Evolutionary conservation across 768 basidiomycete genomes (phyloP), one percentile per base, ranked within the genome.

Genomic region (Calocybe cyanea): DNA sequence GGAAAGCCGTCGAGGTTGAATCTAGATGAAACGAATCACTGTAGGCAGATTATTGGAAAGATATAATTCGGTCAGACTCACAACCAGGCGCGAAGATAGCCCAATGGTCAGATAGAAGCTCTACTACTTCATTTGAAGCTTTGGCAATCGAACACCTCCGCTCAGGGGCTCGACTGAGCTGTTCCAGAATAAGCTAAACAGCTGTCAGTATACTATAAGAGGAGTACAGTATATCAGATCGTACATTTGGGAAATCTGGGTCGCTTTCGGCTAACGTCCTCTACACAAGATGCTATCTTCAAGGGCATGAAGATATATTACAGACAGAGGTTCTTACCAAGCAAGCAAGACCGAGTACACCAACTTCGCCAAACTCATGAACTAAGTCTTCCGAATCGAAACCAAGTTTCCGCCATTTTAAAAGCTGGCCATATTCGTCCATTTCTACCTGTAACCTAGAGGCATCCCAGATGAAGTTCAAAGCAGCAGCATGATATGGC

Each of bases 81-180:
- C 90, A 92, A 36, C 88, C 87, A 23, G 90, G 87, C 11, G 85
- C 87, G 58, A 86, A 86, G 51, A 92, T 85, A 15, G 77, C 78
- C 86, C 89, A 93, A 59, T 92, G 81, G 41, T 92, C 86, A 2
- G 87, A 83, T 24, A 95, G 70, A 31, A 92, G 69, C 55, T 88
- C 89, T 4, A 92, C 87, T 7, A 92, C 80, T 55, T 92, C 87
- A 48, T 88, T 89, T 1, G 91, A 93, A 14, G 85, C 88, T 55
- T 76, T 83, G 4, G 83, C 85, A 51, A 94, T 77, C 0, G 88
- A 90, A 67, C 92, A 94, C 39, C 88, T 76, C 44, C 87, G 78
- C 52, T 86, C 80, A 31, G 69, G 67, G 7, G 85, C 79, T 41
- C 90, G 75, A 49, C 84, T 86, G 2, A 86, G 66, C 62, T 94